Conservation (phyloP, 1,284 basidiomycete genomes). For the Cystobasidium sp. region DNA sequence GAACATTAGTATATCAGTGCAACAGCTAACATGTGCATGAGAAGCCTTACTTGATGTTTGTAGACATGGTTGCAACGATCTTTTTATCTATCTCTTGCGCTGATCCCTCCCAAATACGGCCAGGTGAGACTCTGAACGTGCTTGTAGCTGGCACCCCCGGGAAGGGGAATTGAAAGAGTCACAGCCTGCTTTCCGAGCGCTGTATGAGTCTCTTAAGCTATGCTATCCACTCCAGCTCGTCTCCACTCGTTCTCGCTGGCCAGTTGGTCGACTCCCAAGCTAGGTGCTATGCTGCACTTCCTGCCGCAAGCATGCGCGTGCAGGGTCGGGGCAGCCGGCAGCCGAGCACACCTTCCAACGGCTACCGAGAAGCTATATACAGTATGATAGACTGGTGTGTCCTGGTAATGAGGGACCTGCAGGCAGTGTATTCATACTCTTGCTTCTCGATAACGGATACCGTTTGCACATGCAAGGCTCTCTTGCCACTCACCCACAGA, state of each 20-base stretch:
- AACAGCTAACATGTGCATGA: background rate
- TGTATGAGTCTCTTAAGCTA: background rate
- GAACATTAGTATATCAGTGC: background rate
- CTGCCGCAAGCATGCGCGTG: background rate
- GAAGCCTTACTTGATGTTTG: conserved; percentile 19
- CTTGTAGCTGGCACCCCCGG: background rate
- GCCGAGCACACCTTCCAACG: background rate
- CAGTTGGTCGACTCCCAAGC: background rate
- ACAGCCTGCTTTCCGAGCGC: background rate
- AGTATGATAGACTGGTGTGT: too few relatives aligned
- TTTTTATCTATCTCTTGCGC: background rate
- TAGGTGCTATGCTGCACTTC: background rate
- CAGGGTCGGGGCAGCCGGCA: background rate
- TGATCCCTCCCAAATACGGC: conserved; percentile 5
- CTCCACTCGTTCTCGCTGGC: background rate
- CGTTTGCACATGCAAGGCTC: background rate
- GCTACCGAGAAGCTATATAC: too few relatives aligned
- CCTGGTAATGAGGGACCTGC: too few relatives aligned
- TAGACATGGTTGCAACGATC: conserved; percentile 18
- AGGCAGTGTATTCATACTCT: too few relatives aligned
- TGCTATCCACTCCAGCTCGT: background rate
- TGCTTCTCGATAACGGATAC: too few relatives aligned
- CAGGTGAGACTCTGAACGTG: background rate
- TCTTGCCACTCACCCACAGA: too few relatives aligned
- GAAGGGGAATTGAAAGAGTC: background rate